phyloP scores from a whole-genome alignment of 2,329 filamentous ascomycete species.

The Calonectria hongkongensis region DNA sequence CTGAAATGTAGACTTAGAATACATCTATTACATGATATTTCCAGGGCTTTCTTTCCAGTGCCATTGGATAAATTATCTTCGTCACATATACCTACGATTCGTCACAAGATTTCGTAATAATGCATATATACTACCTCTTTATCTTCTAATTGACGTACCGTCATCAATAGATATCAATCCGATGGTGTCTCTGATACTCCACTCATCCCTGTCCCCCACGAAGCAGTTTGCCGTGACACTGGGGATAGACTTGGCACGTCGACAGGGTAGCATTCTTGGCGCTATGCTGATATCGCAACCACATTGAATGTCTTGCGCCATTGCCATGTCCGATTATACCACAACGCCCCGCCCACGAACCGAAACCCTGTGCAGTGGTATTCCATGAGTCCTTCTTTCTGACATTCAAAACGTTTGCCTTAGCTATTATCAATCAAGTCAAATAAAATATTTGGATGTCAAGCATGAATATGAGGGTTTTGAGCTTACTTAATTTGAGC shows the following conservation, averaged over 20 bases:
- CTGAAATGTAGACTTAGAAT: too few species aligned
- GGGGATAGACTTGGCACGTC: neutral
- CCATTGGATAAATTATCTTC: neutral
- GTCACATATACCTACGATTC: neutral
- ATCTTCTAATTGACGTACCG: too few species aligned
- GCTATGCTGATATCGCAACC: conserved; percentile 22
- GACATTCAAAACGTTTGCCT: neutral
- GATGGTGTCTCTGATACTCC: neutral
- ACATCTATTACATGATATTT: neutral
- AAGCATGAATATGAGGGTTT: neutral
- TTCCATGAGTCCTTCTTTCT: neutral
- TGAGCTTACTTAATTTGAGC: neutral
- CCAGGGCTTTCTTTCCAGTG: neutral
- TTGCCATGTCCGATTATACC: conserved; percentile 14
- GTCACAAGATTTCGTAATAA: neutral
- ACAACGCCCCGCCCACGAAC: neutral
- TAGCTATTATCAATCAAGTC: too few species aligned
- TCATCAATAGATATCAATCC: neutral
- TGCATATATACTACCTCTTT: neutral
- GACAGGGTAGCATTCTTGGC: conserved; percentile 8
- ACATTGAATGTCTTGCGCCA: conserved; percentile 31
- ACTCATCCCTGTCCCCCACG: conserved; percentile 21
- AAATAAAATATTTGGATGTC: too few species aligned
- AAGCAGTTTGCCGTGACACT: neutral
- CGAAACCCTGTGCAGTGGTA: neutral